phyloP scores from a whole-genome alignment of 768 basidiomycete genomes.

The Ramaria rubella region DNA sequence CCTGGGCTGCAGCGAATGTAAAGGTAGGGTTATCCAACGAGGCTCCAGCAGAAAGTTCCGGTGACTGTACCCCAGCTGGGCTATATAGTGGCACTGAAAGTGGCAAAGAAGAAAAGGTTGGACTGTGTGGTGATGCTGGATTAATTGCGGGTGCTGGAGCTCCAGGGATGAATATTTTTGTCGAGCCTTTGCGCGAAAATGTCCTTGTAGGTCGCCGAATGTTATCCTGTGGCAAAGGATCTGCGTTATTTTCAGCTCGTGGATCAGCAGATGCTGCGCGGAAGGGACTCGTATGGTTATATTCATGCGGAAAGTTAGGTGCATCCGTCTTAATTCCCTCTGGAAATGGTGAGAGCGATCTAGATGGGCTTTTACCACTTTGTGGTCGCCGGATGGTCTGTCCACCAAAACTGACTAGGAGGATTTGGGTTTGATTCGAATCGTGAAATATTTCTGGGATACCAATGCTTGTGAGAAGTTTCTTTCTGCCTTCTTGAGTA shows the following conservation, averaged over 20 bases:
- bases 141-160: constrained; percentile 45
- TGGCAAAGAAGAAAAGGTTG: constrained; percentile 14
- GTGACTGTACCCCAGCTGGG: too few species aligned
- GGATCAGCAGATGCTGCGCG: not conserved
- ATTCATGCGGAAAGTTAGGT: not conserved
- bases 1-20: constrained; percentile 5
- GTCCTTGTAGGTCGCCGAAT: not conserved
- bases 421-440: constrained; percentile 44
- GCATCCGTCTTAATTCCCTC: not conserved
- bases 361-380: constrained; percentile 23
- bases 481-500: constrained; percentile 44
- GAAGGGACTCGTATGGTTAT: not conserved
- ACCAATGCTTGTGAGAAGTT: constrained; percentile 51
- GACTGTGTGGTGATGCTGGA: constrained; percentile 16
- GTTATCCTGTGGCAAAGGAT: not conserved
- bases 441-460: constrained; percentile 48
- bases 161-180: constrained; percentile 45
- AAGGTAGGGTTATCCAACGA: not conserved
- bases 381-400: constrained; percentile 59
- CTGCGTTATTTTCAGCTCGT: not conserved
- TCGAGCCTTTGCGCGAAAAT: not conserved
- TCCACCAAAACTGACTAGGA: constrained; percentile 77
- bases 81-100: constrained; percentile 16
- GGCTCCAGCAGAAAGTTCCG: too few species aligned
- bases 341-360: not conserved